A percentile compares a stretch with the other conserved stretches of the same genome.
phyloP scores from a whole-genome alignment of 2,329 filamentous ascomycete genomes.

The Neonectria magnoliae region DNA sequence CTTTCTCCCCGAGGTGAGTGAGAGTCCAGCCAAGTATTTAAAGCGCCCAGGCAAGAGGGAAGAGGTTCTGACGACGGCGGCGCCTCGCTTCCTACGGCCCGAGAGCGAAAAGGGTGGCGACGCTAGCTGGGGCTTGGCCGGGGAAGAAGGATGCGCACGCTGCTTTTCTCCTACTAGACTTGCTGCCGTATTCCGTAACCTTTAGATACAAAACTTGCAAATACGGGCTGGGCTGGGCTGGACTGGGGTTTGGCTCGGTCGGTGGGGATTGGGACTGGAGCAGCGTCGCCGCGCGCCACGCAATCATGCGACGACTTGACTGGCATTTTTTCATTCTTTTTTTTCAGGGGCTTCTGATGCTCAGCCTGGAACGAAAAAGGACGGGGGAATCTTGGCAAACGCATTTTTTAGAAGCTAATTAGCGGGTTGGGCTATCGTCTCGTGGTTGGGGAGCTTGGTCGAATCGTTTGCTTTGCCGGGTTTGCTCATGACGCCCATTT shows the following conservation, averaged over 20 bases:
- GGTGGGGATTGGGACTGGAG: no score
- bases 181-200: background rate
- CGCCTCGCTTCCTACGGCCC: background rate
- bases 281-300: slow-evolving; percentile 12
- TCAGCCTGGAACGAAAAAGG: background rate
- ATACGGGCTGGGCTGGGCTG: no score
- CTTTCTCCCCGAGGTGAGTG: background rate
- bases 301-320: slow-evolving; percentile 17
- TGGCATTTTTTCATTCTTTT: no score
- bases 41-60: no score
- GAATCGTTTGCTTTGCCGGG: background rate
- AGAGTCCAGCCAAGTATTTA: background rate
- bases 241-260: no score
- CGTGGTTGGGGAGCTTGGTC: background rate
- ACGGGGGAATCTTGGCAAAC: slow-evolving; percentile 3
- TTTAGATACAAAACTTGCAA: background rate
- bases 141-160: background rate
- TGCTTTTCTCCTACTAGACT: background rate
- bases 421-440: background rate
- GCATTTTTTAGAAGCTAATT: slow-evolving; percentile 1
- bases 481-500: background rate
- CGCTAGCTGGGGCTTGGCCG: background rate
- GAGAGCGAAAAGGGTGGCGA: slow-evolving; percentile 6
- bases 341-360: background rate
- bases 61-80: background rate